These are phyloP conservation scores for Colletotrichum spaethianum DNA, from an alignment of 2,329 filamentous ascomycete species.

Conservation along the genomic window DNA sequence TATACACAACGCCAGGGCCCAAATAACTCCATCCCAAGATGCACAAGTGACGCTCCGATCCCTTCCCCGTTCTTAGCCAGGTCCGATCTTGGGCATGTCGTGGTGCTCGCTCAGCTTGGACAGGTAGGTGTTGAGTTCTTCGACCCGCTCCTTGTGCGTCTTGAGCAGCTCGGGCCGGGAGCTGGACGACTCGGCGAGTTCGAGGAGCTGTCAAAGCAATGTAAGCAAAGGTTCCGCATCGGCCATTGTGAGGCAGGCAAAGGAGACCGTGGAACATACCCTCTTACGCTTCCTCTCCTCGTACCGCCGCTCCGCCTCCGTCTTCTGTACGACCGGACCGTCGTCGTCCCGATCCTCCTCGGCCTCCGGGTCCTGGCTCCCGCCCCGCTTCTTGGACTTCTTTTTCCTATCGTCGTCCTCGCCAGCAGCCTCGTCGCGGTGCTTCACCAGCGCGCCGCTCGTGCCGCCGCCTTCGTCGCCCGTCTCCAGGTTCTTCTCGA, in stretches of 20 bases:
- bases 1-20: conserved; percentile 7
- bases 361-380: conserved; percentile 47
- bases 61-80: conserved; percentile 56
- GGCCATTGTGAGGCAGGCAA: neutral
- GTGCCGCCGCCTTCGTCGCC: conserved; percentile 52
- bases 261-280: conserved; percentile 64
- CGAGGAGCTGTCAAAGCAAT: conserved; percentile 74
- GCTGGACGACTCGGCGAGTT: conserved; percentile 76
- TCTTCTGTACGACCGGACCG: conserved; percentile 71
- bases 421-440: conserved; percentile 46
- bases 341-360: conserved; percentile 50
- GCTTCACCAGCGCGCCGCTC: conserved; percentile 61
- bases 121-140: conserved; percentile 94
- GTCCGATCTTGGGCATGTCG: conserved; percentile 86
- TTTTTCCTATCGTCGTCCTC: conserved; percentile 47
- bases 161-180: conserved; percentile 84
- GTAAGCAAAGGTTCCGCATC: neutral
- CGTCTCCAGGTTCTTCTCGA: conserved; percentile 63
- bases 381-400: conserved; percentile 45
- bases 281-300: conserved; percentile 87
- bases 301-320: conserved; percentile 84
- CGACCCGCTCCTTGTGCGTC: conserved; percentile 96
- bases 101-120: conserved; percentile 96
- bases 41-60: neutral
- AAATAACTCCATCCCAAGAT: conserved; percentile 12